These are phyloP conservation scores for Candida awuae DNA, from an alignment of 805 yeast species.

Conservation along the genomic window DNA sequence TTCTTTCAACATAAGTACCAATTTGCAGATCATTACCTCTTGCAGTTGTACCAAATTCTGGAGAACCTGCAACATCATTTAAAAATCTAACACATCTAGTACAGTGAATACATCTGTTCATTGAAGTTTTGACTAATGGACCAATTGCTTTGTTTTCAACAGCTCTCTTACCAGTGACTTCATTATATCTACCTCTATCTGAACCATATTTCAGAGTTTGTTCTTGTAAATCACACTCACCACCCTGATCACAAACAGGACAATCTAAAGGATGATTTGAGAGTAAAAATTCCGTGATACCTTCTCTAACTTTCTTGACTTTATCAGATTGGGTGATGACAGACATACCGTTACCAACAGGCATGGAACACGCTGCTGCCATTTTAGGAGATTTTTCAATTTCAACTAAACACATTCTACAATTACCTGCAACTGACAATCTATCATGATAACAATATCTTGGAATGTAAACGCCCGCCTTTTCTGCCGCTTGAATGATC, in stretches of 20 bases:
- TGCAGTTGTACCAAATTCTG: constrained; percentile 82
- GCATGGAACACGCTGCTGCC: constrained; percentile 87
- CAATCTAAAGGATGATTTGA: constrained; percentile 90
- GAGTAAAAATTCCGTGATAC: constrained; percentile 80
- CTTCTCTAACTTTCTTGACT: constrained; percentile 77
- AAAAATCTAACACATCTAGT: constrained; percentile 85
- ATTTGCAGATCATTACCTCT: constrained; percentile 91
- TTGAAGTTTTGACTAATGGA: constrained; percentile 79
- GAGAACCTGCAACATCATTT: constrained; percentile 89
- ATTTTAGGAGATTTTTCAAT: constrained; percentile 85
- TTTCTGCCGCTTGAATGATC: constrained; percentile 84
- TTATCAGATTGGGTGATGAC: constrained; percentile 72
- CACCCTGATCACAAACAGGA: constrained; percentile 92
- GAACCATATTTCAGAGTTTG: constrained; percentile 77
- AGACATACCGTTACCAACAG: constrained; percentile 85
- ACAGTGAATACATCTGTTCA: constrained; percentile 91
- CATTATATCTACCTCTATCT: constrained; percentile 80
- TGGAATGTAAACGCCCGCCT: constrained; percentile 82
- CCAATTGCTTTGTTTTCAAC: constrained; percentile 88
- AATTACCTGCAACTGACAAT: constrained; percentile 84
- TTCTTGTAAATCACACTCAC: constrained; percentile 89
- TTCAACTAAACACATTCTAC: constrained; percentile 89
- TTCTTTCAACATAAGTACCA: constrained; percentile 81
- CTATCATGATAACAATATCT: constrained; percentile 90
- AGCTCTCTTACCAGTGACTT: constrained; percentile 78